Conservation (phyloP, 139 green algal genomes). For the Auxenochlorella pyrenoidosa region DNA sequence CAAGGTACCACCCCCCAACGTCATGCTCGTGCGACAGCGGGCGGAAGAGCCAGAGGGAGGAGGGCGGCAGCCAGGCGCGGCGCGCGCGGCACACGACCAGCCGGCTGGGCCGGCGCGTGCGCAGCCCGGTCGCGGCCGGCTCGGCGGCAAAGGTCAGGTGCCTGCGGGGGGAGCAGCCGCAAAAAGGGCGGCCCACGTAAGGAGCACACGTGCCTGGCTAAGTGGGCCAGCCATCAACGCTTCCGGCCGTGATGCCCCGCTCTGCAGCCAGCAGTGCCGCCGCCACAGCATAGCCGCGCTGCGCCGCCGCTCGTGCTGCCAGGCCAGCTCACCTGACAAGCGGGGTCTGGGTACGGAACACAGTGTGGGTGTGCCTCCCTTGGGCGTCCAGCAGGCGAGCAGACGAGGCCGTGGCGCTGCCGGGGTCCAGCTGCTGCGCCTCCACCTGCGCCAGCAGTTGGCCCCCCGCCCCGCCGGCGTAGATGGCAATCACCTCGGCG, state of each 20-base stretch:
- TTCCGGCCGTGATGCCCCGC: no score
- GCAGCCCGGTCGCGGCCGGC: neutral
- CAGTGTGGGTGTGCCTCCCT: conserved; percentile 27
- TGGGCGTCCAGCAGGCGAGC: conserved; percentile 20
- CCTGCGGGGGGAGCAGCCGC: neutral
- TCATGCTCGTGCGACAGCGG: conserved; percentile 40
- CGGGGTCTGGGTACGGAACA: conserved; percentile 24
- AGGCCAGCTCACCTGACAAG: neutral
- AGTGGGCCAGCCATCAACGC: no score
- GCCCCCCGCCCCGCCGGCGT: neutral
- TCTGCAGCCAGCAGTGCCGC: no score
- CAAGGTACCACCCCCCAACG: conserved; percentile 47
- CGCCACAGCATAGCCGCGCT: no score
- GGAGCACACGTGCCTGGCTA: no score
- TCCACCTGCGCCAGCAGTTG: conserved; percentile 26
- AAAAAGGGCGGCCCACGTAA: neutral
- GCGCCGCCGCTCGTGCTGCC: neutral
- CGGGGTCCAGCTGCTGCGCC: conserved; percentile 25
- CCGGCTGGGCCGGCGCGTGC: neutral
- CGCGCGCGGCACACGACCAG: conserved; percentile 39
- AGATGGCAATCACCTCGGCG: conserved; percentile 7
- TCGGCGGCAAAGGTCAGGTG: conserved; percentile 50
- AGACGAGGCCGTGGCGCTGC: conserved; percentile 28
- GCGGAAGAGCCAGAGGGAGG: conserved; percentile 55
- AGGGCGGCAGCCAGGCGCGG: conserved; percentile 55